These are phyloP conservation scores for Debaryomyces castellii DNA, from an alignment of 805 yeast species.

Conservation along the genomic window DNA sequence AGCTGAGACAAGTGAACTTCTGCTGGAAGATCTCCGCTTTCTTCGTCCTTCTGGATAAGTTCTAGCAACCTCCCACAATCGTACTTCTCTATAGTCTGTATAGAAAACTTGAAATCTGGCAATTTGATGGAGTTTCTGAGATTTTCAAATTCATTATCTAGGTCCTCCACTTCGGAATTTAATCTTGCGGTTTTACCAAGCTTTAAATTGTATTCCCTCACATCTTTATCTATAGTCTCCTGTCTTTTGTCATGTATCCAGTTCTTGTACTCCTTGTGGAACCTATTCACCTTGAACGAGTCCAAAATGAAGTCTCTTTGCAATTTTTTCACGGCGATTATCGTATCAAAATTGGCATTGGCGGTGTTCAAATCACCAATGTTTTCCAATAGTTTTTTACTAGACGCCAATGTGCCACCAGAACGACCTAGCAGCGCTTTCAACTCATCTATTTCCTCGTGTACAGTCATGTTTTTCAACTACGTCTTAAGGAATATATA, in stretches of 20 bases:
- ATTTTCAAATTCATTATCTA: constrained; percentile 22
- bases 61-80: constrained; percentile 19
- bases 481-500: neutral
- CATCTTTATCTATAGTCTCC: constrained; percentile 21
- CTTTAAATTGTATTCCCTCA: constrained; percentile 28
- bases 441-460: neutral
- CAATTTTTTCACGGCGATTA: constrained; percentile 6
- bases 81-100: constrained; percentile 24
- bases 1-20: constrained; percentile 16
- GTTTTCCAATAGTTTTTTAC: constrained; percentile 8
- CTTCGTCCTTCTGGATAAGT: constrained; percentile 10
- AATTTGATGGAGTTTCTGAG: constrained; percentile 20
- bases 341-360: constrained; percentile 2
- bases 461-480: neutral
- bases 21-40: constrained; percentile 11
- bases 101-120: constrained; percentile 28
- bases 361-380: constrained; percentile 5
- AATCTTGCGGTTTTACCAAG: constrained; percentile 28
- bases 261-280: constrained; percentile 28
- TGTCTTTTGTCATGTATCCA: constrained; percentile 22
- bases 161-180: constrained; percentile 20
- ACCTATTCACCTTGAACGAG: constrained; percentile 31
- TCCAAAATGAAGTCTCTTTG: constrained; percentile 28
- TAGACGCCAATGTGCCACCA: constrained; percentile 12
- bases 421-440: constrained; percentile 5